These are phyloP conservation scores for Aspergillus bombycis DNA, from an alignment of 2,329 filamentous ascomycete species.

Conservation along the genomic window DNA sequence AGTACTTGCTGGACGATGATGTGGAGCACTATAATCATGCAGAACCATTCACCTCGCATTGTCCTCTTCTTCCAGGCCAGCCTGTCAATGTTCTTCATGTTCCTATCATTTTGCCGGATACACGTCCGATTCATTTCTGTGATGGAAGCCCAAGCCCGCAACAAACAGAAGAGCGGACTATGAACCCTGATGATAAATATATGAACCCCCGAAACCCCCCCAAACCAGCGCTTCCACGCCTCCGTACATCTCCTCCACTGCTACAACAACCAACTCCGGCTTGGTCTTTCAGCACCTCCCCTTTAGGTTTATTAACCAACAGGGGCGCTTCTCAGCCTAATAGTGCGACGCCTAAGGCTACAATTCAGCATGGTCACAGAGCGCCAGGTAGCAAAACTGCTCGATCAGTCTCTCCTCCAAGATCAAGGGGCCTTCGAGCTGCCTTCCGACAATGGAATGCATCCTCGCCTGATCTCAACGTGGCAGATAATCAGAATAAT, in stretches of 20 bases:
- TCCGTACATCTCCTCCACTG: slow-evolving; percentile 49
- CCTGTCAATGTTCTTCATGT: slow-evolving; percentile 82
- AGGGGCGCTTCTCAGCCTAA: slow-evolving; percentile 40
- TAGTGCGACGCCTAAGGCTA: slow-evolving; percentile 25
- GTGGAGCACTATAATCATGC: slow-evolving; percentile 75
- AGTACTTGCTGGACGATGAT: slow-evolving; percentile 84
- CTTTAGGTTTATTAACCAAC: slow-evolving; percentile 29
- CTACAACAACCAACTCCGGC: slow-evolving; percentile 28
- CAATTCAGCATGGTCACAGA: slow-evolving; percentile 20
- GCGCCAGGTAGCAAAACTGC: slow-evolving; percentile 31
- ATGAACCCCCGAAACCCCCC: slow-evolving; percentile 66
- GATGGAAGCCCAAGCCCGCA: slow-evolving; percentile 68
- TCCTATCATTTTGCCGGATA: slow-evolving; percentile 65
- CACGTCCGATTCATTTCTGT: slow-evolving; percentile 54
- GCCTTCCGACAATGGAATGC: slow-evolving; percentile 41
- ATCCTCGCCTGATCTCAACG: slow-evolving; percentile 25
- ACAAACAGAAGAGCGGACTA: slow-evolving; percentile 67
- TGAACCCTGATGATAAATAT: slow-evolving; percentile 78
- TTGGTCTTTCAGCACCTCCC: slow-evolving; percentile 32
- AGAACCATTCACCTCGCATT: slow-evolving; percentile 74
- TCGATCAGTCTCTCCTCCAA: slow-evolving; percentile 42
- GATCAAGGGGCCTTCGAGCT: slow-evolving; percentile 40
- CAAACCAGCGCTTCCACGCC: slow-evolving; percentile 49
- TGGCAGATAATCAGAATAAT: slow-evolving; percentile 10
- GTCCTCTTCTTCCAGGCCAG: slow-evolving; percentile 86